Evolutionary conservation across 148 eudicot genomes (phyloP).

Genomic region (Vaccinium macrocarpon): DNA sequence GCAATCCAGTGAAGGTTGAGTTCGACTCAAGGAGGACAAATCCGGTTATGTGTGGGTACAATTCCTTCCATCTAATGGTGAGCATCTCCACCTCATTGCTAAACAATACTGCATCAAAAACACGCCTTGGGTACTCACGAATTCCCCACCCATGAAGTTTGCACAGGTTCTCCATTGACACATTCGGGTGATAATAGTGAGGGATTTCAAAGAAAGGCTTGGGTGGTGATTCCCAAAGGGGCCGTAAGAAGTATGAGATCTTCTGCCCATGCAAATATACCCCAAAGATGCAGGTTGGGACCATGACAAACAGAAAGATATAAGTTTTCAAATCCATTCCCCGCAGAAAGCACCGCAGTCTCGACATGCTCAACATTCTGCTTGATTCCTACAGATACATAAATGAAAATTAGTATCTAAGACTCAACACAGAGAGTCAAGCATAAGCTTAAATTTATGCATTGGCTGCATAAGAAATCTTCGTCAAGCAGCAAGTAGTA

Average conservation of each 20-base stretch:
- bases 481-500: not conserved
- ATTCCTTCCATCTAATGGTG: slow-evolving; percentile 69
- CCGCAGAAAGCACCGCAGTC: slow-evolving; percentile 56
- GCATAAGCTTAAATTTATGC: not conserved
- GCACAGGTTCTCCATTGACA: slow-evolving; percentile 68
- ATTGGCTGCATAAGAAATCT: not conserved
- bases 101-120: slow-evolving; percentile 72
- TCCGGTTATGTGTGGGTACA: slow-evolving; percentile 61
- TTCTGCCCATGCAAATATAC: slow-evolving; percentile 72
- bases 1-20: slow-evolving; percentile 71
- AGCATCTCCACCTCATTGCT: slow-evolving; percentile 72
- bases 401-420: slow-evolving; percentile 11
- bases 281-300: slow-evolving; percentile 43
- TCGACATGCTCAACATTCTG: slow-evolving; percentile 36
- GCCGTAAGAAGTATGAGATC: slow-evolving; percentile 70
- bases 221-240: slow-evolving; percentile 82
- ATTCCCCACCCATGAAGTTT: slow-evolving; percentile 78
- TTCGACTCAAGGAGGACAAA: slow-evolving; percentile 81
- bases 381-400: slow-evolving; percentile 41
- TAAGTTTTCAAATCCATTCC: slow-evolving; percentile 58
- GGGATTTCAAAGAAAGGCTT: slow-evolving; percentile 64
- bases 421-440: not conserved
- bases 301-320: slow-evolving; percentile 51
- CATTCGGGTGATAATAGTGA: slow-evolving; percentile 67
- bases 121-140: slow-evolving; percentile 78